Base-by-base conservation (phyloP, 768 basidiomycete species). In the Rhizopogon vesiculosus region DNA sequence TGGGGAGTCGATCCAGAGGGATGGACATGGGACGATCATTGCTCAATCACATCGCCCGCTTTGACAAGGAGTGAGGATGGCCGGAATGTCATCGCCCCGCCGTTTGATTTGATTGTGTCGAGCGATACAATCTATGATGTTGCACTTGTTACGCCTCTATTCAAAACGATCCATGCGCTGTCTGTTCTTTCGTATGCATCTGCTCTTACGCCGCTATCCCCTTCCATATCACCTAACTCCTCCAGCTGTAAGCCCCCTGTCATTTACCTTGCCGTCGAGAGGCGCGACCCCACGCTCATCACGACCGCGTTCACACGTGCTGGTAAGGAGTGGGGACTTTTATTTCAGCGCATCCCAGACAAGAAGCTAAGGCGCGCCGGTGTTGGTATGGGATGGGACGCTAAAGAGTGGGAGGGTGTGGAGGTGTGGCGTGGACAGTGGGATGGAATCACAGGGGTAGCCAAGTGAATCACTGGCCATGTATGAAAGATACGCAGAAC, bases 61-160 rank as follows among this genome's bases (percentile, higher is more conserved):
- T 52, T 46, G 42, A 52, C 25, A 33, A 53, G 19, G 43, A 46
- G 12, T 9, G 35, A 8, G 10, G 15, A 38, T 15, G 3, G 15
- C 15, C 58, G 54, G 16, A 46, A 60, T 39, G 42, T 62, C 42
- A 73, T 83, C 13, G 60, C 61, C 16, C 81, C 85, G 7, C 85
- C 84, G 1, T 89, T 87, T 73, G 85, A 91, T 69, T 76, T 93
- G 61, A 85, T 97, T 60, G 68, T 89, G 51, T 83, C 91, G 10
- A 86, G 93, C 51, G 93, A 96, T 69, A 95, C 93, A 0, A 72
- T 94, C 40, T 95, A 93, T 68, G 66, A 75, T 28, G 63, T 75
- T 2, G 72, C 78, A 3, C 84, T 94, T 45, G 69, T 86, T 35
- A 64, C 75, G 15, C 92, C 90, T 0, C 82, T 95, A 49, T 78